phyloP scores from a whole-genome alignment of 2,329 filamentous ascomycete genomes.

The Stachybotrys elegans region DNA sequence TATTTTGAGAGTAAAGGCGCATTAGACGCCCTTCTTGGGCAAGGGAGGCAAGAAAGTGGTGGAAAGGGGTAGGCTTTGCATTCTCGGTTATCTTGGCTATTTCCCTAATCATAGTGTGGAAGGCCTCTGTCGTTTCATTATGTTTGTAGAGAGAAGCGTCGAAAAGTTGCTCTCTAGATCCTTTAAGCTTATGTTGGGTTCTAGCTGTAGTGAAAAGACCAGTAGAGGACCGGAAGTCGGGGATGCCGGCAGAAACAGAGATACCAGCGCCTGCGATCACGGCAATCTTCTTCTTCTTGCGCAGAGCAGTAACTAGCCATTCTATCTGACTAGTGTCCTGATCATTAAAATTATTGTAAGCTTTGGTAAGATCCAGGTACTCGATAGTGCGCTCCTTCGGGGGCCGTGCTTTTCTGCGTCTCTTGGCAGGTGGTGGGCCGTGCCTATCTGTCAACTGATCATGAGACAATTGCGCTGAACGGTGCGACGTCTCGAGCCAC shows the following conservation, averaged over 20 bases:
- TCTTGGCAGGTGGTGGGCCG: background rate
- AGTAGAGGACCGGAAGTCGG: background rate
- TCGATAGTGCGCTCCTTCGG: background rate
- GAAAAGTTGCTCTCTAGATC: background rate
- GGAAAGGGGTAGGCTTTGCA: slow-evolving; percentile 81
- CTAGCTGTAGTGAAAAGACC: slow-evolving; percentile 76
- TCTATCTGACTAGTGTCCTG: slow-evolving; percentile 48
- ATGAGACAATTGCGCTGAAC: too few relatives aligned
- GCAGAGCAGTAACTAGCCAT: background rate
- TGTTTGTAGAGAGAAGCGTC: background rate
- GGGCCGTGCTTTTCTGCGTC: background rate
- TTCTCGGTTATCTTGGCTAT: slow-evolving; percentile 73
- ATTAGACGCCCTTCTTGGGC: slow-evolving; percentile 81
- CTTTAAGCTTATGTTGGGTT: slow-evolving; percentile 64
- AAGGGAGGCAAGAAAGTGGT: slow-evolving; percentile 87
- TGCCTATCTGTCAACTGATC: too few relatives aligned
- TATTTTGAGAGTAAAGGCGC: slow-evolving; percentile 93
- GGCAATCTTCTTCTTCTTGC: background rate
- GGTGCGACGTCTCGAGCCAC: too few relatives aligned
- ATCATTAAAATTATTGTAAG: slow-evolving; percentile 30
- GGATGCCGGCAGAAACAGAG: background rate
- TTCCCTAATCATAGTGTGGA: slow-evolving; percentile 93
- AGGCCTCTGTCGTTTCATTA: slow-evolving; percentile 41
- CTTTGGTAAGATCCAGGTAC: background rate
- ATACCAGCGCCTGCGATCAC: background rate